Evolutionary conservation across 2,329 filamentous ascomycete species (phyloP).

Genomic region (Tolypocladium ovalisporum): DNA sequence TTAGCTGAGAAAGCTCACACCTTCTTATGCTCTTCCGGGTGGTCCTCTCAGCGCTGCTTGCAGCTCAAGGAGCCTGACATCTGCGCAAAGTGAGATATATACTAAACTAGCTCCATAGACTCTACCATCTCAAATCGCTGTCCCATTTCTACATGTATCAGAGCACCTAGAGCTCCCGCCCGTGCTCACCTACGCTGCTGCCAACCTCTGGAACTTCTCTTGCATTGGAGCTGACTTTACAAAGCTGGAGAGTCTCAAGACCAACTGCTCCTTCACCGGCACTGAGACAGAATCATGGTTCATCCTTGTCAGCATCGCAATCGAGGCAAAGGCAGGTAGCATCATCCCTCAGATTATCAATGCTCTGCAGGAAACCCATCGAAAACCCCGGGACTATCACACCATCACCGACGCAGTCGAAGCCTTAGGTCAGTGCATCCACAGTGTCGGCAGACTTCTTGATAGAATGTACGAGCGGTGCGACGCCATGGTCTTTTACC

Average conservation of each 20-base stretch:
- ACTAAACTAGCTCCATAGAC: slow-evolving; percentile 23
- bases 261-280: slow-evolving; percentile 75
- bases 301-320: slow-evolving; percentile 78
- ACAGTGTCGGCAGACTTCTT: slow-evolving; percentile 56
- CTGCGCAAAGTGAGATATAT: neutral
- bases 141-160: slow-evolving; percentile 66
- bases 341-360: slow-evolving; percentile 68
- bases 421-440: slow-evolving; percentile 54
- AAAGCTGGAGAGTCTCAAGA: slow-evolving; percentile 58
- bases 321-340: slow-evolving; percentile 69
- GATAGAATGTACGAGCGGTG: slow-evolving; percentile 84
- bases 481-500: slow-evolving; percentile 79
- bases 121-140: slow-evolving; percentile 64
- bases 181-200: slow-evolving; percentile 76
- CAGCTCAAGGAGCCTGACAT: neutral
- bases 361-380: slow-evolving; percentile 55
- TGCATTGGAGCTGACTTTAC: slow-evolving; percentile 44
- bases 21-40: no score
- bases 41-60: no score
- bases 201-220: slow-evolving; percentile 85
- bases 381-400: slow-evolving; percentile 42
- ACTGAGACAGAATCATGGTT: slow-evolving; percentile 93
- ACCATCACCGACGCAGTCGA: slow-evolving; percentile 54
- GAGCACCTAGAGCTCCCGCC: slow-evolving; percentile 69
- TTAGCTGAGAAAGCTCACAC: neutral